A percentile compares a stretch with the other conserved stretches of the same genome.
These are phyloP conservation scores for Coemansia reversa DNA, from an alignment of 192 early-diverging fungal species.

Conservation along the genomic window DNA sequence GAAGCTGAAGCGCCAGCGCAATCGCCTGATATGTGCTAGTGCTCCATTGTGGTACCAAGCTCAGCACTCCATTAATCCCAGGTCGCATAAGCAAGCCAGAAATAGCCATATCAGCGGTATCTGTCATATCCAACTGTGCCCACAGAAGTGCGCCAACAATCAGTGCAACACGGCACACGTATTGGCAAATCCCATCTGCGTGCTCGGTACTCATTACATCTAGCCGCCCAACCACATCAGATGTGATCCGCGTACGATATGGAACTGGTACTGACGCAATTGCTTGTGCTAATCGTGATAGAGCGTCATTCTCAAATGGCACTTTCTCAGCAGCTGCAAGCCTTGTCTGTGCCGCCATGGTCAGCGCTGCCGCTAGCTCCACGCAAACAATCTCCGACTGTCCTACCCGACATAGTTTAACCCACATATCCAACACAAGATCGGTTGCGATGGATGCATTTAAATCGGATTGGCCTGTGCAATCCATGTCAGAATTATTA, in stretches of 20 bases:
- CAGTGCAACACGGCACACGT: slow-evolving; percentile 1
- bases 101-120: slow-evolving; percentile 13
- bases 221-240: slow-evolving; percentile 16
- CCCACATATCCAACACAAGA: slow-evolving; percentile 23
- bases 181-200: neutral
- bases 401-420: slow-evolving; percentile 41
- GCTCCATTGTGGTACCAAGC: slow-evolving; percentile 1
- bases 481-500: neutral
- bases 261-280: slow-evolving; percentile 13
- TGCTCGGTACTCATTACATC: slow-evolving; percentile 12
- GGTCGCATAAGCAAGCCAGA: slow-evolving; percentile 7
- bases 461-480: neutral
- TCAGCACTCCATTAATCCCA: no score
- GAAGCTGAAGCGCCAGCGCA: slow-evolving; percentile 33
- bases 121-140: slow-evolving; percentile 3
- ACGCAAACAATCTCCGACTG: slow-evolving; percentile 21
- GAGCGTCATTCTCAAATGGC: neutral
- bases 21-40: slow-evolving; percentile 17
- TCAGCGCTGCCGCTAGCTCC: slow-evolving; percentile 31
- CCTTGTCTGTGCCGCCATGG: neutral
- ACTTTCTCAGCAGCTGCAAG: neutral
- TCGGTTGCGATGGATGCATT: neutral
- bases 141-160: slow-evolving; percentile 5
- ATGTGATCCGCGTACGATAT: slow-evolving; percentile 19
- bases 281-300: neutral